phyloP scores from a whole-genome alignment of 805 yeast genomes.

The Saccharomycopsis sp. region DNA sequence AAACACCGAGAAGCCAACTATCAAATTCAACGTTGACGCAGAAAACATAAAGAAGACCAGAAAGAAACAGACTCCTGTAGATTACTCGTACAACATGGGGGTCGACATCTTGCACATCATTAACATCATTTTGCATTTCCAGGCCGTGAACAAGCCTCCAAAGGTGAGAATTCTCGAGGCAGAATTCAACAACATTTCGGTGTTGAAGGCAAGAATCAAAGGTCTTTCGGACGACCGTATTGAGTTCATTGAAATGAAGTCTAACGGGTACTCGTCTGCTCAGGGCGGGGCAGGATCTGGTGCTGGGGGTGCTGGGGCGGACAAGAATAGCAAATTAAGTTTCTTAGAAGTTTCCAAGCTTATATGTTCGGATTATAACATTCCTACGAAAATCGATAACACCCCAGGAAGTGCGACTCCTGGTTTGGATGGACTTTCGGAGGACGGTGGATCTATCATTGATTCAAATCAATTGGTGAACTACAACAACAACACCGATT shows the following conservation, averaged over 20 bases:
- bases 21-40: constrained; percentile 18
- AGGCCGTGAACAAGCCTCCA: constrained; percentile 22
- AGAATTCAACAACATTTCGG: constrained; percentile 21
- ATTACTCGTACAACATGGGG: constrained; percentile 22
- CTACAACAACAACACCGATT: constrained; percentile 10
- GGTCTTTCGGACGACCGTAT: constrained; percentile 21
- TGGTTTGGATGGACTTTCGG: not conserved
- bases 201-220: constrained; percentile 21
- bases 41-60: constrained; percentile 15
- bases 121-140: constrained; percentile 21
- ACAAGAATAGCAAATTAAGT: constrained; percentile 10
- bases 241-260: constrained; percentile 19
- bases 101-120: constrained; percentile 22
- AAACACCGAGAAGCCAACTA: constrained; percentile 18
- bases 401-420: constrained; percentile 1
- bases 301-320: no score
- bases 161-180: constrained; percentile 21
- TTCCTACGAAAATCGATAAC: constrained; percentile 18
- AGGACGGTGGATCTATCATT: constrained; percentile 13
- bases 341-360: constrained; percentile 21
- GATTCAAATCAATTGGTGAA: constrained; percentile 17
- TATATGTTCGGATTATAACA: constrained; percentile 20
- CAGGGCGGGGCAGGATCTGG: constrained; percentile 2
- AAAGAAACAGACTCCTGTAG: constrained; percentile 18
- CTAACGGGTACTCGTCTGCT: constrained; percentile 12